phyloP scores from a whole-genome alignment of 768 basidiomycete genomes.

The Erythrobasidium yunnanense region DNA sequence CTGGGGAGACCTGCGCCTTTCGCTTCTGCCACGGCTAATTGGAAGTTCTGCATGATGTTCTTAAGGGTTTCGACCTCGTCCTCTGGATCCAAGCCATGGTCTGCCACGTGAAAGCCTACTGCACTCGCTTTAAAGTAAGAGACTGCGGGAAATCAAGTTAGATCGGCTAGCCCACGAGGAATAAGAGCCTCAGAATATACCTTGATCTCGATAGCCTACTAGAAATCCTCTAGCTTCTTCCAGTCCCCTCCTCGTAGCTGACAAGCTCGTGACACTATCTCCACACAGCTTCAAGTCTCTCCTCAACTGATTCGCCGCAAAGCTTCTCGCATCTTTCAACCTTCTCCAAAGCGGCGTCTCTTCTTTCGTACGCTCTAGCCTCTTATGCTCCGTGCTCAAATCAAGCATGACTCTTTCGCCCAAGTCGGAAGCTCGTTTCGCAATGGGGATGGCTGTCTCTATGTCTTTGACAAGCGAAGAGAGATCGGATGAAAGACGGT shows the following conservation, averaged over 20 bases:
- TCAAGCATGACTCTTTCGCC: slow-evolving; percentile 29
- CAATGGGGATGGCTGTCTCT: slow-evolving; percentile 35
- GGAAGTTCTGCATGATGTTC: slow-evolving; percentile 35
- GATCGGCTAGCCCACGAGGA: too few species aligned
- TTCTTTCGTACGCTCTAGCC: slow-evolving; percentile 1
- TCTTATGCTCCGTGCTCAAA: slow-evolving; percentile 17
- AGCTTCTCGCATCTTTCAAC: slow-evolving; percentile 19
- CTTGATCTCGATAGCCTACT: slow-evolving; percentile 31
- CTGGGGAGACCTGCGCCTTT: neutral
- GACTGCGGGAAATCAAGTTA: neutral
- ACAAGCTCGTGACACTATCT: slow-evolving; percentile 30
- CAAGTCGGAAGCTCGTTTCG: slow-evolving; percentile 31
- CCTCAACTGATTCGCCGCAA: slow-evolving; percentile 30
- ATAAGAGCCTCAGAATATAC: too few species aligned
- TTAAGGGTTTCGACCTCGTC: slow-evolving; percentile 33
- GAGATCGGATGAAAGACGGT: slow-evolving; percentile 30
- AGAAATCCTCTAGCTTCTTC: slow-evolving; percentile 34
- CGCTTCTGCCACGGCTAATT: slow-evolving; percentile 27
- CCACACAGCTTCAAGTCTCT: slow-evolving; percentile 34
- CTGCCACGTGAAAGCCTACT: slow-evolving; percentile 35
- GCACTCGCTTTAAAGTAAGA: slow-evolving; percentile 33
- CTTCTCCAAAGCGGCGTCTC: slow-evolving; percentile 32
- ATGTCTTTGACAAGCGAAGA: slow-evolving; percentile 33
- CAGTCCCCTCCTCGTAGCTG: slow-evolving; percentile 28
- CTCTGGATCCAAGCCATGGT: slow-evolving; percentile 30